Base-by-base conservation (phyloP, 1,284 basidiomycete genomes). In the Limonomyces culmigenus region DNA sequence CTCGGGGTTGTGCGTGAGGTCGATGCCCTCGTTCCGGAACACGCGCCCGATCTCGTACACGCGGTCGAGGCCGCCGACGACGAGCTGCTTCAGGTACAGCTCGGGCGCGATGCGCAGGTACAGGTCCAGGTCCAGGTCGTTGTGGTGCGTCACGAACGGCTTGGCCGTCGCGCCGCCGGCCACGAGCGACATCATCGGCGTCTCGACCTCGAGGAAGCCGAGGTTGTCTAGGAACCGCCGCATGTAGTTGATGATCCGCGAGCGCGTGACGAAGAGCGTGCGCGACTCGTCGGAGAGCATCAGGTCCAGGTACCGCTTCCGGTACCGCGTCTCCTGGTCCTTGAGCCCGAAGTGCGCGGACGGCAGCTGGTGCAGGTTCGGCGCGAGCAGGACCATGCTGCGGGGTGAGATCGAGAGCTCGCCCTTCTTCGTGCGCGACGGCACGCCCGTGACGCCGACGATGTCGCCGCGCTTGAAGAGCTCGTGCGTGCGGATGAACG, bases 131-230 rank as follows among this genome's bases (percentile, higher is more conserved):
- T 89, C 72, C 46, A 99, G 79, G 55, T 97, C 93, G 61, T 99
- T 99, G 65, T 99, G 93, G 57, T 97, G 92, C 1, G 93, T 99
- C 54, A 98, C 55, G 63, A 99, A 99, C 2, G 93, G 93, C 69
- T 97, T 98, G 48, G 93, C 93, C 3, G 91, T 97, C 20, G 93
- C 93, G 41, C 93, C 93, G 38, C 93, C 93, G 5, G 95, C 95
- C 45, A 89, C 77, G 68, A 96, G 77, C 55, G 84, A 92, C 63
- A 89, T 98, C 71, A 99, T 96, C 6, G 95, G 93, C 4, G 93
- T 99, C 61, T 99, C 93, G 42, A 98, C 92, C 62, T 99, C 95
- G 58, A 98, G 74, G 70, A 99, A 99, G 30, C 92, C 93, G 32
- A 86, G 74, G 48, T 69, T 64, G 56, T 97, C 92, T 41, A 99